Base-by-base conservation (phyloP, 2,329 filamentous ascomycete genomes). In the Colletotrichum echinochloae region DNA sequence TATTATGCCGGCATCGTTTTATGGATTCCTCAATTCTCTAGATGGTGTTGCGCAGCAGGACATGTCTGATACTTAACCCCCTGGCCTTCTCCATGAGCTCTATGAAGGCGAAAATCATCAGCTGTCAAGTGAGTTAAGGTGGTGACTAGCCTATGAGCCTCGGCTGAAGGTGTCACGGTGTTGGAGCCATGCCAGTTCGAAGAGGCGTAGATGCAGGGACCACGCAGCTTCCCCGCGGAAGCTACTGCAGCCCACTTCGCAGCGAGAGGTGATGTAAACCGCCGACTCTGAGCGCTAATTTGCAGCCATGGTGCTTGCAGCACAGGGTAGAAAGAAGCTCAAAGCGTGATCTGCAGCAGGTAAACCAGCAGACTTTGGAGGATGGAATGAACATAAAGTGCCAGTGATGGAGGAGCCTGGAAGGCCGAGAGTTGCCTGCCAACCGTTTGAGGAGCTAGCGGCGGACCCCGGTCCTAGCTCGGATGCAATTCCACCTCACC, bases 391-490 rank as follows among this genome's bases (percentile, higher is more conserved):
- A 23, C 14, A n/a, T 12, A 1, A 12, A 6, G 28, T 33, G 11
- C 49, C 12, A 20, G 18, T 20, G 16, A 9, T 20, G 49, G 26
- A 52, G 14, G 28, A 11, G 33, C 28, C 4, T 33, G 14, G 11
- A 11, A 26, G 35, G 23, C 30, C 30, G 20, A 8, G 30, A 46
- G 59, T 51, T 46, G 2, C 33, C 16, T 12, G 8, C 18, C 49
- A 33, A 30, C 14, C 12, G 26, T 37, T 12, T 30, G 35, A 33
- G 41, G 44, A 44, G 63, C 57, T 41, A 59, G 64, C 33, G 49
- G 35, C 35, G 37, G 59, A 59, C 52, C 68, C 68, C 52, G 37
- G 52, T 44, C 63, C 68, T 41, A 63, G 51, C 64, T 54, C 64
- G 14, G 46, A 60, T 54, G n/a, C 37, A 62, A 46, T 35, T 39